Evolutionary conservation across 164 flowering plant species (phyloP), one percentile per base, ranked within the genome.

Genomic region (Amborella trichopoda): DNA sequence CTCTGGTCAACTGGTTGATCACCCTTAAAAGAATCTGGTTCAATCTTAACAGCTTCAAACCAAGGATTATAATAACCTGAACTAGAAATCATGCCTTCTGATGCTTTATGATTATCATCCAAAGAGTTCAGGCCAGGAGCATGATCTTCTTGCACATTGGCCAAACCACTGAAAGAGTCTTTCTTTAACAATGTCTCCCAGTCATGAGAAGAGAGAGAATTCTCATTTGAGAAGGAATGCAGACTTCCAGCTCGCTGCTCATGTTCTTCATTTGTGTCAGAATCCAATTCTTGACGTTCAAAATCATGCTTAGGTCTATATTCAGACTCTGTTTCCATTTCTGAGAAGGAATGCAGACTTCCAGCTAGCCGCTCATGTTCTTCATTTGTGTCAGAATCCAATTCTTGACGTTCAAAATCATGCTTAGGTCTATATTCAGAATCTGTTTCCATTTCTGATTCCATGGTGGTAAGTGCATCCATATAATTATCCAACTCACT

Each of bases 381-480:
- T 43, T 56, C 72, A 62, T 61, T 68, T 50, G 56, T 63, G 50
- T 70, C 71, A 44, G 74, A 65, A 64, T 65, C 68, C 22, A 48
- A 41, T 37, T 40, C 54, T 49, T 40, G 32, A 38, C 61, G 61
- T 18, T 49, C 45, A 0, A 3, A 9, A 48, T 64, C 53, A 23
- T 43, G 50, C 58, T 69, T 81, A 32, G 55, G 43, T 60, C 58
- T 70, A 52, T 51, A 47, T 11, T 80, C 91, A 48, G 63, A 56
- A 41, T 80, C 91, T 26, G 78, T 82, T 48, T 82, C 95, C 43
- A 69, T 53, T 69, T 93, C 96, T 16, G 89, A 73, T 5, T 88
- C 99, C 74, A 85, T 73, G 26, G 78, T 76, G 42, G 81, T 39
- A 54, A 76, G 83, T 51, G 97, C 94, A 71, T 93, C 96, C 71